Base-by-base conservation (phyloP, 2,329 filamentous ascomycete species). In the Diplodia mutila region DNA sequence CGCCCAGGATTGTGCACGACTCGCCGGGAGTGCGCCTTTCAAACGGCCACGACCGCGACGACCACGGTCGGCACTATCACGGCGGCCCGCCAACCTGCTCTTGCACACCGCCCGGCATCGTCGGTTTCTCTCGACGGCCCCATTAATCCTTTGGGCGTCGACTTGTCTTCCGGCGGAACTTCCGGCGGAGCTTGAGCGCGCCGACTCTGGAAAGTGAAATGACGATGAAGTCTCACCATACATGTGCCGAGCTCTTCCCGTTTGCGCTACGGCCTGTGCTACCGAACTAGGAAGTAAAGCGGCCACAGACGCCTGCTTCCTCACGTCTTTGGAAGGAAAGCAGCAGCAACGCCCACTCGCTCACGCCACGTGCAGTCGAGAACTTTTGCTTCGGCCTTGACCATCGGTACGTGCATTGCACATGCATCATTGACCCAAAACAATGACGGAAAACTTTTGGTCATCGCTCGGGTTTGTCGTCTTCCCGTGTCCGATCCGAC, bases 221-320 rank as follows among this genome's bases (percentile, higher is more conserved):
- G 59, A 51, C 59, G 59, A 37, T 8, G n/a, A 61, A 16, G 42
- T 63, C 59, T 63, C 46, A 49, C 59, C 59, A 63, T 37, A n/a
- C 8, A 63, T 25, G 12, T 16, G 42, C 18, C 29, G 37, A 34
- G 23, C 39, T 42, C 39, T 49, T 61, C 9, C 57, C 39, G 25
- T 18, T 18, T 27, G 57, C 11, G 39, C 18, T 23, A 12, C 59
- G 42, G 59, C 16, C 46, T 16, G 25, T 14, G 34, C 18, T 63
- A 21, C 59, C 59, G 29, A 29, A 27, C 29, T n/a, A 18, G 59
- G 59, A 25, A 25, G 21, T 32, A 3, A n/a, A 16, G 55, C 11
- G 6, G 1, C 21, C 37, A 14, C 34, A 11, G 6, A 6, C 29
- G 29, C 29, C 29, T 8, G 29, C 29, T 32, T 32, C 6, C 29